These are phyloP conservation scores for Arctium lappa DNA, from an alignment of 129 eudicot species.

Conservation along the genomic window DNA sequence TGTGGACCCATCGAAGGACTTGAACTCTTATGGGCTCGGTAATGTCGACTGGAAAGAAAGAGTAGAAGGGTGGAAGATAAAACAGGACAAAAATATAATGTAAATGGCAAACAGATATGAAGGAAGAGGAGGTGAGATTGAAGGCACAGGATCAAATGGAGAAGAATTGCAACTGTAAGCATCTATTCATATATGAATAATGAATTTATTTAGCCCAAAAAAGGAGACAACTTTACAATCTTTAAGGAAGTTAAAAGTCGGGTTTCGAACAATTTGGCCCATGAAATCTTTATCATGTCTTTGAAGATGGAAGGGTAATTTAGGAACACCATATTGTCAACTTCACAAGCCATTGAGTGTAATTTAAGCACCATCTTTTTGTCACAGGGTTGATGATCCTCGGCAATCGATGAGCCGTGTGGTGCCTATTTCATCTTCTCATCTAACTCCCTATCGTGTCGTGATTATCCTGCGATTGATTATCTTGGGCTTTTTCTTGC, in stretches of 20 bases:
- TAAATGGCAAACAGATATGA: constrained; percentile 52
- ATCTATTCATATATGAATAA: not conserved
- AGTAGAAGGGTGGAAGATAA: constrained; percentile 84
- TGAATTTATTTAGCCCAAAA: not conserved
- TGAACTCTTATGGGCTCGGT: constrained; percentile 74
- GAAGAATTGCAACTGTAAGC: constrained; percentile 67
- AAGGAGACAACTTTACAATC: not conserved
- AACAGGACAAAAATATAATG: constrained; percentile 63
- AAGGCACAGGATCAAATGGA: constrained; percentile 78
- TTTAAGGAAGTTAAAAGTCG: not conserved
- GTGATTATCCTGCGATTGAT: constrained; percentile 69
- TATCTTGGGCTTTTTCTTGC: constrained; percentile 71
- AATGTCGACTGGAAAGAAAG: constrained; percentile 92
- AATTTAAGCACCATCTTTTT: not conserved
- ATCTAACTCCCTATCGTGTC: constrained; percentile 71
- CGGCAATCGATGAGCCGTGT: constrained; percentile 84
- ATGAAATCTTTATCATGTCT: not conserved
- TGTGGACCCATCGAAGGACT: constrained; percentile 83
- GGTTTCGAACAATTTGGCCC: not conserved
- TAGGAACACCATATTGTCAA: not conserved
- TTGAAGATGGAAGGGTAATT: not conserved
- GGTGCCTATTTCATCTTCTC: constrained; percentile 67
- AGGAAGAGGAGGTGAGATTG: constrained; percentile 73
- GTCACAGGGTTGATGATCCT: constrained; percentile 74
- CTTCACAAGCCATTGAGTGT: not conserved